These are phyloP conservation scores for Exophiala lecanii-corni DNA, from an alignment of 2,329 filamentous ascomycete species.

Conservation along the genomic window DNA sequence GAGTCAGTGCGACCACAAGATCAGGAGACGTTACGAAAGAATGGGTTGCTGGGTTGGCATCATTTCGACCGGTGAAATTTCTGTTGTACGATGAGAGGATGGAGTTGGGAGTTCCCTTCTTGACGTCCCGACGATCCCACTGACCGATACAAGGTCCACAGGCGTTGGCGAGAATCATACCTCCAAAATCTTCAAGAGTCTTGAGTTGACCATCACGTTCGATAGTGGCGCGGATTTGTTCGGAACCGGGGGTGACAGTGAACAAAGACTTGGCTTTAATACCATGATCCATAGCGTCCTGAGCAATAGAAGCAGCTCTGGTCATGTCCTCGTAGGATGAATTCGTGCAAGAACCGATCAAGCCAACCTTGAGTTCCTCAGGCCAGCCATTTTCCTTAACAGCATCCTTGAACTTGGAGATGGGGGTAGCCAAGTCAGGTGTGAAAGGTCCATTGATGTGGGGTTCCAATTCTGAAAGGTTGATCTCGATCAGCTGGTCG, in stretches of 20 bases:
- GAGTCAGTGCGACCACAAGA: constrained; percentile 77
- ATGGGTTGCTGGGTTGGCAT: constrained; percentile 91
- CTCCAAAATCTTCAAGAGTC: constrained; percentile 95
- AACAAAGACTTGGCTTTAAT: constrained; percentile 91
- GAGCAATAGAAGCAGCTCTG: constrained; percentile 83
- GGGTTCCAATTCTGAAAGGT: constrained; percentile 90
- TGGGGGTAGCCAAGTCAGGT: constrained; percentile 92
- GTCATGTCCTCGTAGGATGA: constrained; percentile 85
- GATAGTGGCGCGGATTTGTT: constrained; percentile 94
- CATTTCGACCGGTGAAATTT: constrained; percentile 98
- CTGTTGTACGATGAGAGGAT: constrained; percentile 99
- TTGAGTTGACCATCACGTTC: constrained; percentile 83
- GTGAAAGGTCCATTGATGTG: constrained; percentile 99
- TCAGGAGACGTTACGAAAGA: constrained; percentile 90
- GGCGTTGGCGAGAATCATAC: constrained; percentile 90
- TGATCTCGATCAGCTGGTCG: constrained; percentile 93
- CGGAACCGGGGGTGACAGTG: constrained; percentile 91
- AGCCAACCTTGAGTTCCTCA: constrained; percentile 89
- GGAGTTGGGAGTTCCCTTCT: constrained; percentile 93
- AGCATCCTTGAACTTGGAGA: constrained; percentile 94
- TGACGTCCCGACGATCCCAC: constrained; percentile 89
- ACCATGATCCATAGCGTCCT: constrained; percentile 85
- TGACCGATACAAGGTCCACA: constrained; percentile 89
- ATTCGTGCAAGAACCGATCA: constrained; percentile 99
- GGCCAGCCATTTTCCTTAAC: constrained; percentile 96